Base-by-base conservation (phyloP, 768 basidiomycete genomes). In the Rhodotorula paludigena region DNA sequence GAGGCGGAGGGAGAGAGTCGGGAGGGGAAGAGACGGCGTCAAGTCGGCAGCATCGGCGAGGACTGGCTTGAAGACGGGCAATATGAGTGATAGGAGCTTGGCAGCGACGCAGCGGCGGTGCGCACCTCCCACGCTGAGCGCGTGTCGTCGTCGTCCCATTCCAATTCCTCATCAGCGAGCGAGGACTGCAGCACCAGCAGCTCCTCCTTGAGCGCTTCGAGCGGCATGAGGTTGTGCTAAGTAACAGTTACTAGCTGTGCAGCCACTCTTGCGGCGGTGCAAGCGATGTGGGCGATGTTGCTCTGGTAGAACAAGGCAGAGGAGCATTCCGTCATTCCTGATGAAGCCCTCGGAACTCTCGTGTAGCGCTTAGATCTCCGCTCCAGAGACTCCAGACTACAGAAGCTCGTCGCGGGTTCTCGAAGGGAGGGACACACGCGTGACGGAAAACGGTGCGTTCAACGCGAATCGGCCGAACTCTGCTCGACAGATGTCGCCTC, bases 61-160 rank as follows among this genome's bases (percentile, higher is more conserved):
- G 23, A 39, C 67, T 54, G 47, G 45, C 67, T 68, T 42, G 9
- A 25, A 12, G 11, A 21, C 8, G 32, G 10, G 23, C 25, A 48
- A 10, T 28, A 30, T 28, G 11, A 3, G 11, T 30, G 5, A n/a
- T n/a, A n/a, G n/a, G n/a, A n/a, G n/a, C n/a, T n/a, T n/a, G n/a
- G 6, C 20, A 38, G 3, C 7, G 18, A 23, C 5, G 8, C 15
- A 9, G 21, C 1, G 15, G 12, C 21, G 5, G 28, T 5, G 55
- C 67, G 42, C 32, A 65, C 69, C 69, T 70, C 49, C 69, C 69
- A 70, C 5, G 15, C 52, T 0, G 23, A 18, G 16, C 49, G 28
- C 15, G 30, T 33, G 5, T 54, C 56, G 2, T 58, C 60, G 20
- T 58, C 64, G 2, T 30, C 36, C 60, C 60, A 63, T 3, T 6